Base-by-base conservation (phyloP, 2,329 filamentous ascomycete species). In the Didymella sp. region DNA sequence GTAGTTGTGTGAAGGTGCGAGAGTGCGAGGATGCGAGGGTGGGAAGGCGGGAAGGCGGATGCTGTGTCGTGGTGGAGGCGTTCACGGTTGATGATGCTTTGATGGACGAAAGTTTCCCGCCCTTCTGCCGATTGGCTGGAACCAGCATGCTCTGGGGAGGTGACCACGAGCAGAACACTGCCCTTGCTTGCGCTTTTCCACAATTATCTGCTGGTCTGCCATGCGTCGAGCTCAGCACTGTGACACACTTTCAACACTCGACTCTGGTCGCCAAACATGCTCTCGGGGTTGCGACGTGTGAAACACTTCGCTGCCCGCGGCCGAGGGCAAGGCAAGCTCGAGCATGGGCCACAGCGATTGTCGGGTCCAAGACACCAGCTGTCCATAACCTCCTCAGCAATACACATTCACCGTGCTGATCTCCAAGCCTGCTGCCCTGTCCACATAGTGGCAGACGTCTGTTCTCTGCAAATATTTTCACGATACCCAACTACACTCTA, bases 311-410 rank as follows among this genome's bases (percentile, higher is more conserved):
- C 17, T 24, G 47, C 13, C 54, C 42, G 47, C 47, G 33, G 47
- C 35, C 28, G 17, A 35, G 8, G 31, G 58, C 45, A 62, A n/a
- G n/a, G 43, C 58, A 52, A 60, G 41, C 47, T 47, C 38, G 63
- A 56, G 73, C 73, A 71, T 65, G 64, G 72, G 55, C 67, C 70
- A 71, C 49, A 63, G 68, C 69, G 67, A 69, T 62, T 61, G 60
- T 56, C 58, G 53, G 66, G 59, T 64, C 60, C 45, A 50, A 56
- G 53, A 56, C 52, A 56, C 53, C 71, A 75, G 70, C 72, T 75
- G 73, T 69, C 71, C 72, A 71, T 59, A 74, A 73, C 63, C 66
- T 69, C 63, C 22, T 42, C 59, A 44, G 61, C 31, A 42, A 41
- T 35, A 44, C 40, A 40, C 19, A 17, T 28, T n/a, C 22, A 33